Evolutionary conservation across 495 filamentous ascomycete genomes (phyloP).

Genomic region (Podospora anserina): DNA sequence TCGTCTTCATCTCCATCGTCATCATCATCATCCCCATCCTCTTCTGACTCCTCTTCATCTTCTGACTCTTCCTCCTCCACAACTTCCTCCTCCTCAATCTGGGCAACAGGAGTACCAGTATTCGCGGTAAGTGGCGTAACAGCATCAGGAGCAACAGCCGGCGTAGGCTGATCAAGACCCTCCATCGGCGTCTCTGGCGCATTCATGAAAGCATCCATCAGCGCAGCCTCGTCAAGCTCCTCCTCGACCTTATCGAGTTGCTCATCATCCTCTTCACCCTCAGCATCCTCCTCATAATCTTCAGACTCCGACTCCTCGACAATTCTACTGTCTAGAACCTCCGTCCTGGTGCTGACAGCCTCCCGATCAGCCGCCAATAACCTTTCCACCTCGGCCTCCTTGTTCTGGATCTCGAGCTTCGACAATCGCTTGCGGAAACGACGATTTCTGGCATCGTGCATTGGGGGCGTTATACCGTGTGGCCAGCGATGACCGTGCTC

Average conservation of each 20-base stretch:
- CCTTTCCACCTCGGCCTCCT: slow-evolving; percentile 76
- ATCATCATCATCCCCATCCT: slow-evolving; percentile 44
- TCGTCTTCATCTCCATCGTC: slow-evolving; percentile 48
- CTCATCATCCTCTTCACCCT: slow-evolving; percentile 48
- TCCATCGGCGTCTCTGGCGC: slow-evolving; percentile 32
- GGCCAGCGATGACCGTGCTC: slow-evolving; percentile 71
- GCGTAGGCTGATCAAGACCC: slow-evolving; percentile 29
- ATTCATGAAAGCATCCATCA: slow-evolving; percentile 39
- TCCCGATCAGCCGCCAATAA: slow-evolving; percentile 68
- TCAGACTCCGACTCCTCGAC: slow-evolving; percentile 52
- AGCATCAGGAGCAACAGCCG: slow-evolving; percentile 35
- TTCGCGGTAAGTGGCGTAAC: slow-evolving; percentile 40
- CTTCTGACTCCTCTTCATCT: slow-evolving; percentile 50
- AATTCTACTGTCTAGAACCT: slow-evolving; percentile 61
- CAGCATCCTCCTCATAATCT: slow-evolving; percentile 62
- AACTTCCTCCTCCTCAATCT: slow-evolving; percentile 40
- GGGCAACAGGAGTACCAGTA: slow-evolving; percentile 28
- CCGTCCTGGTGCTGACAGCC: slow-evolving; percentile 52
- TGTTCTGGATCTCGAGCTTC: slow-evolving; percentile 81
- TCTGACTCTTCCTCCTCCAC: slow-evolving; percentile 46
- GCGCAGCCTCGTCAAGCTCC: slow-evolving; percentile 34
- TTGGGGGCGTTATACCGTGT: slow-evolving; percentile 87
- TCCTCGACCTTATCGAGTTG: slow-evolving; percentile 21
- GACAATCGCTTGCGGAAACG: slow-evolving; percentile 82
- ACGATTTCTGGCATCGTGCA: slow-evolving; percentile 79